phyloP scores from a whole-genome alignment of 345 rosid species.

The Gossypium arboreum region DNA sequence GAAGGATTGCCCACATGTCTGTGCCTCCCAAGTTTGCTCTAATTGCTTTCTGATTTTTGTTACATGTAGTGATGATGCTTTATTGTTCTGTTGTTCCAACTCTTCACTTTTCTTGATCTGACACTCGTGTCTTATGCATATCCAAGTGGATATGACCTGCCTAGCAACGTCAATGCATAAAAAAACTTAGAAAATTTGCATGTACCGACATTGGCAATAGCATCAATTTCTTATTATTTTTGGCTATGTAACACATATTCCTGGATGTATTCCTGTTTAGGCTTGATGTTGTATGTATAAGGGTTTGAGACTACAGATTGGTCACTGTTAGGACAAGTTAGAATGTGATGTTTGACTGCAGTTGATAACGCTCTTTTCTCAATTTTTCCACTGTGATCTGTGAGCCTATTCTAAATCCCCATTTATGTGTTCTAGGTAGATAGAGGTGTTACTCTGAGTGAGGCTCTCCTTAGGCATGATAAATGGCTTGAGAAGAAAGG shows the following conservation, averaged over 20 bases:
- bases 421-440: slow-evolving; percentile 33
- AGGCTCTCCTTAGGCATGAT: slow-evolving; percentile 49
- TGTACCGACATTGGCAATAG: too few relatives aligned
- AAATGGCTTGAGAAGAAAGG: slow-evolving; percentile 58
- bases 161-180: too few relatives aligned
- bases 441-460: slow-evolving; percentile 40
- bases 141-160: too few relatives aligned
- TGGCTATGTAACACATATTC: not conserved
- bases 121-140: too few relatives aligned
- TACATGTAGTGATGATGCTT: not conserved
- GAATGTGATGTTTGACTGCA: not conserved
- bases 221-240: too few relatives aligned
- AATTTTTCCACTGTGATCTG: not conserved
- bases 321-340: not conserved
- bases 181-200: too few relatives aligned
- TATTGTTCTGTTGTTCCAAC: too few relatives aligned
- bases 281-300: not conserved
- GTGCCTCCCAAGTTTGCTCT: not conserved
- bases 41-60: not conserved
- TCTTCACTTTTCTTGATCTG: too few relatives aligned
- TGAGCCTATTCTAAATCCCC: slow-evolving; percentile 6
- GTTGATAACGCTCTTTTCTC: not conserved
- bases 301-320: not conserved
- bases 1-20: not conserved
- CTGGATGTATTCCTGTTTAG: not conserved